phyloP scores from a whole-genome alignment of 768 basidiomycete species.

The Butyriboletus loyo region DNA sequence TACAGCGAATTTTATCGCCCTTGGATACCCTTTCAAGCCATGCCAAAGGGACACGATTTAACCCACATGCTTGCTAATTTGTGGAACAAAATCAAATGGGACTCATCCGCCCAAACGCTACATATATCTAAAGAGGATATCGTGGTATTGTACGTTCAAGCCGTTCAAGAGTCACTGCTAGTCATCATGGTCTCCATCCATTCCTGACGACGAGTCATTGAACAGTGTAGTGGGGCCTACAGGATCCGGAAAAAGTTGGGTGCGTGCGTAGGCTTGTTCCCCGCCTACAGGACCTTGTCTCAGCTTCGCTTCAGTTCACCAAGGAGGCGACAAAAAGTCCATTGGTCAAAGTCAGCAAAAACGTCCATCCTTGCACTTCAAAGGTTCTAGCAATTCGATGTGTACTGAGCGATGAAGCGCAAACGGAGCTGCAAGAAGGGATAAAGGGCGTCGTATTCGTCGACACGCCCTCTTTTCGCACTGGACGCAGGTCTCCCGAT shows the following conservation, averaged over 20 bases:
- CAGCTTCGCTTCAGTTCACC: slow-evolving; percentile 7
- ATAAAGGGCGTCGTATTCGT: slow-evolving; percentile 15
- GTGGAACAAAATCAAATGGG: slow-evolving; percentile 15
- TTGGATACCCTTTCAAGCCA: not conserved
- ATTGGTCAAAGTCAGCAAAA: not conserved
- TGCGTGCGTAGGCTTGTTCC: not conserved
- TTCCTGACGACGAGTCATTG: not conserved
- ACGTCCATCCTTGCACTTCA: slow-evolving; percentile 2
- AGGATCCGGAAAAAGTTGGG: slow-evolving; percentile 22
- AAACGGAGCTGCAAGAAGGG: not conserved
- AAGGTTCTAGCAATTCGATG: slow-evolving; percentile 13
- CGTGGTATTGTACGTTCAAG: slow-evolving; percentile 18
- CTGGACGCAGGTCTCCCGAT: slow-evolving; percentile 4
- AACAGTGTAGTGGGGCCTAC: slow-evolving; percentile 18
- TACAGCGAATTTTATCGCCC: not conserved
- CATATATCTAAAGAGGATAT: slow-evolving; percentile 15
- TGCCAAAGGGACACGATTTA: not conserved
- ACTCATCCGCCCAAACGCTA: not conserved
- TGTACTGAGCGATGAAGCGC: slow-evolving; percentile 10
- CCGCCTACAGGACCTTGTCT: not conserved
- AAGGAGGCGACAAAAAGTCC: slow-evolving; percentile 7
- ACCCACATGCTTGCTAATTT: not conserved
- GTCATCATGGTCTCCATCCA: not conserved
- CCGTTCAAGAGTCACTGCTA: no score
- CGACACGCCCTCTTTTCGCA: slow-evolving; percentile 22